phyloP scores from a whole-genome alignment of 345 rosid species.

The Populus ilicifolia region DNA sequence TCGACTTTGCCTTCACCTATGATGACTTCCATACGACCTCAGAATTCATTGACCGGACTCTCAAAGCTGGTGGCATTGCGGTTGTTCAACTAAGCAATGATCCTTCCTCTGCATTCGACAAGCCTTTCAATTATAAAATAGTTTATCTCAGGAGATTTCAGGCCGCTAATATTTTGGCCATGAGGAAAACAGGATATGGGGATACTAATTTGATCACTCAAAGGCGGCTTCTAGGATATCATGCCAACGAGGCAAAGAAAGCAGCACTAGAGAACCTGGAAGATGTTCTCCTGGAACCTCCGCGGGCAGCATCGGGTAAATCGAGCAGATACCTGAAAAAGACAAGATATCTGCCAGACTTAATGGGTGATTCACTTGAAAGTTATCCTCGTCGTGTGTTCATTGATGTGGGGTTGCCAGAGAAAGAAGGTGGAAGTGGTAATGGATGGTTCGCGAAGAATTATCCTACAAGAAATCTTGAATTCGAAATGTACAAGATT shows the following conservation, averaged over 20 bases:
- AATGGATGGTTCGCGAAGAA: conserved; percentile 58
- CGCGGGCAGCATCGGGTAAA: conserved; percentile 58
- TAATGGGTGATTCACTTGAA: conserved; percentile 53
- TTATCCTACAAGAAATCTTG: conserved; percentile 61
- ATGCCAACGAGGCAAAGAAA: conserved; percentile 38
- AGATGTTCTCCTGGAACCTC: conserved; percentile 78
- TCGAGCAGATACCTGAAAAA: conserved; percentile 53
- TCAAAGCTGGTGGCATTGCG: conserved; percentile 58
- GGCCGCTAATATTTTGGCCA: conserved; percentile 31
- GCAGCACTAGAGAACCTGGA: conserved; percentile 59
- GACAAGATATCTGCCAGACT: conserved; percentile 54
- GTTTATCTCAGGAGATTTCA: conserved; percentile 46
- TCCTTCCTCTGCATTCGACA: conserved; percentile 27
- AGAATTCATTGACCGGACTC: conserved; percentile 52
- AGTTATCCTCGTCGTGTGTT: conserved; percentile 62
- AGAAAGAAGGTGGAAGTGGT: conserved; percentile 43
- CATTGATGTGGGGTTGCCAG: conserved; percentile 54
- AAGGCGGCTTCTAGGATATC: conserved; percentile 33
- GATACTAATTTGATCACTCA: conserved; percentile 2
- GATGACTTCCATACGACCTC: conserved; percentile 25
- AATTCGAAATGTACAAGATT: conserved; percentile 68
- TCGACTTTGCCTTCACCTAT: conserved; percentile 47
- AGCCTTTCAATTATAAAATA: conserved; percentile 44
- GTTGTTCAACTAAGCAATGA: conserved; percentile 33
- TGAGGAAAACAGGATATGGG: conserved; percentile 44